Evolutionary conservation across 2,329 filamentous ascomycete species (phyloP).

Genomic region (Colletotrichum limetticola): DNA sequence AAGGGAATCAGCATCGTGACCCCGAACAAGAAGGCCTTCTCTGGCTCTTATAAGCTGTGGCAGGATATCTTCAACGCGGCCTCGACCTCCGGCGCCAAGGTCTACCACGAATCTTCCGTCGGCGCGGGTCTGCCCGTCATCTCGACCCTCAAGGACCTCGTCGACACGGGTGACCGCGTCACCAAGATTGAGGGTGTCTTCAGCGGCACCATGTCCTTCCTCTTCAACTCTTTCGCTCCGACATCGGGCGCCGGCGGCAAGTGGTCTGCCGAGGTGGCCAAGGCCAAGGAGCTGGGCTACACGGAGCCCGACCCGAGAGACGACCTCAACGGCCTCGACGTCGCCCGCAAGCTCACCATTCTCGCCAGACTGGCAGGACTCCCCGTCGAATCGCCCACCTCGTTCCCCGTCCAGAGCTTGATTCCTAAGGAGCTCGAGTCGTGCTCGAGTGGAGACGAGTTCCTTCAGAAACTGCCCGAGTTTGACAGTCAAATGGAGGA

Average conservation of each 20-base stretch:
- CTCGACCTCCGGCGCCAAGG: conserved; percentile 75
- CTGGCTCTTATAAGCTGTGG: conserved; percentile 83
- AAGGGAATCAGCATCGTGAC: conserved; percentile 92
- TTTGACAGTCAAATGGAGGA: conserved; percentile 93
- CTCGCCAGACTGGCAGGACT: conserved; percentile 87
- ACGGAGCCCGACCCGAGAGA: conserved; percentile 90
- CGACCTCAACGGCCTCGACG: conserved; percentile 87
- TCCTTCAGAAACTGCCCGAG: conserved; percentile 80
- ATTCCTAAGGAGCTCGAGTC: conserved; percentile 89
- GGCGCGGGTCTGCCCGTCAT: conserved; percentile 94
- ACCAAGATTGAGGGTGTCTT: conserved; percentile 97
- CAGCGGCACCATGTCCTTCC: conserved; percentile 96
- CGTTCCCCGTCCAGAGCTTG: conserved; percentile 93
- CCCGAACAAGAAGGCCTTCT: conserved; percentile 99
- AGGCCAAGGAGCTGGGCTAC: conserved; percentile 93
- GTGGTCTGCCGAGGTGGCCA: conserved; percentile 92
- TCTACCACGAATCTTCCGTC: conserved; percentile 96
- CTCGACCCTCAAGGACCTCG: conserved; percentile 92
- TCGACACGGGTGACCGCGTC: conserved; percentile 92
- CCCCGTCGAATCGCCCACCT: conserved; percentile 82
- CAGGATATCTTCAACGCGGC: conserved; percentile 85
- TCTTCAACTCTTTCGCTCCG: conserved; percentile 97
- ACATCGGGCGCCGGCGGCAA: conserved; percentile 78
- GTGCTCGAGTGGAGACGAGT: conserved; percentile 82
- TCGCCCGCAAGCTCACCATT: conserved; percentile 96